Conservation (phyloP, 257 asterid genomes). For the Solanum acaule region DNA sequence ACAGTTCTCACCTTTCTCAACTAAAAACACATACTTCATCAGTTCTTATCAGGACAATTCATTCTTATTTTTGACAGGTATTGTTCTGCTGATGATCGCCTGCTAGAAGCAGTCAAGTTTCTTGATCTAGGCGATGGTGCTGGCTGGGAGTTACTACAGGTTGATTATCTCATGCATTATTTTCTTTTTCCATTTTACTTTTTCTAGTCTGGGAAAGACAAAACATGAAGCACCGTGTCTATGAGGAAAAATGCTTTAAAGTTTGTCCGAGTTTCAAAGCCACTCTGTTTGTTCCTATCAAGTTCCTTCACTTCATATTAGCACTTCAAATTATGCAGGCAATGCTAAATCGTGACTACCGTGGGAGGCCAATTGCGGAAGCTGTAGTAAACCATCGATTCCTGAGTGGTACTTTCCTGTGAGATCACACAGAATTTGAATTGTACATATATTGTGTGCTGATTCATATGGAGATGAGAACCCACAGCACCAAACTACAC, state of each 20-base stretch:
- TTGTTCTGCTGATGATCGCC: slow-evolving; percentile 74
- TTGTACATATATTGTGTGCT: not conserved
- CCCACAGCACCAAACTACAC: not conserved
- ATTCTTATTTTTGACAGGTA: slow-evolving; percentile 30
- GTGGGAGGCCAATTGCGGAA: slow-evolving; percentile 80
- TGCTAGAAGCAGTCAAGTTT: slow-evolving; percentile 68
- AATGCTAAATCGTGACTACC: slow-evolving; percentile 63
- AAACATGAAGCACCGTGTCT: not conserved
- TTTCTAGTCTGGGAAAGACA: not conserved
- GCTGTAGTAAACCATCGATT: slow-evolving; percentile 80
- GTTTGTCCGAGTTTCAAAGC: not conserved
- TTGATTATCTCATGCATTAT: slow-evolving; percentile 10
- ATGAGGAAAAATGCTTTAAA: not conserved
- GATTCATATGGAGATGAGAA: not conserved
- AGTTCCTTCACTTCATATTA: not conserved
- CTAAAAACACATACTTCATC: not conserved
- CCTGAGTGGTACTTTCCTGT: slow-evolving; percentile 40
- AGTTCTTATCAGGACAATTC: not conserved
- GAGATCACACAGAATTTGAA: not conserved
- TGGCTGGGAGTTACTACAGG: slow-evolving; percentile 96
- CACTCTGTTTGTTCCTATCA: not conserved
- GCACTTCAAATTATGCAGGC: slow-evolving; percentile 29
- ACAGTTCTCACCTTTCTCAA: not conserved
- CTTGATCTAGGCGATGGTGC: slow-evolving; percentile 70
- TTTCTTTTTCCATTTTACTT: not conserved